phyloP scores from a whole-genome alignment of 1,284 basidiomycete genomes.

The Ceratobasidium sp. region DNA sequence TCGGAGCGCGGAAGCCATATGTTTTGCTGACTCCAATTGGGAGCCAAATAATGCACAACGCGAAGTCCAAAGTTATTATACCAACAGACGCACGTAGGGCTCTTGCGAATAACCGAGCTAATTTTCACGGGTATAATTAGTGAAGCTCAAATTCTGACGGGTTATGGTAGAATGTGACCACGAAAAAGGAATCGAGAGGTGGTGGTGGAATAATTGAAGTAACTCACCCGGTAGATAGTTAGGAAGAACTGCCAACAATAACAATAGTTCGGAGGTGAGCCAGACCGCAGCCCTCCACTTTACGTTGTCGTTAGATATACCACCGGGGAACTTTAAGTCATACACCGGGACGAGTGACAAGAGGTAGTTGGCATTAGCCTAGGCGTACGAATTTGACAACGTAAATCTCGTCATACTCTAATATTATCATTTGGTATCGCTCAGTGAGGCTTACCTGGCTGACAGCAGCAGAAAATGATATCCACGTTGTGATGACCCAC shows the following conservation, averaged over 20 bases:
- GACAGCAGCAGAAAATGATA: conserved; percentile 55
- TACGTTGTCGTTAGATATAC: conserved; percentile 53
- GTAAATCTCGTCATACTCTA: no score
- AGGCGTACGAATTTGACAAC: background rate
- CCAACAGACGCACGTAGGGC: conserved; percentile 56
- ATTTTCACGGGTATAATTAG: background rate
- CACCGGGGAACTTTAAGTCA: conserved; percentile 55
- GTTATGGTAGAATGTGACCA: background rate
- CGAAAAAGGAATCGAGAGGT: background rate
- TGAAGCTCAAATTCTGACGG: background rate
- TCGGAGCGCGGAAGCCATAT: conserved; percentile 54
- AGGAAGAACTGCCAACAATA: conserved; percentile 53
- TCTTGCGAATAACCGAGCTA: conserved; percentile 50
- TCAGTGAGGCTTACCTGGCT: conserved; percentile 47
- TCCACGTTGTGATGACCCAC: conserved; percentile 56
- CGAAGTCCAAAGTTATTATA: conserved; percentile 56
- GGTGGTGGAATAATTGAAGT: background rate
- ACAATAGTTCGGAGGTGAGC: conserved; percentile 53
- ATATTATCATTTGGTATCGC: background rate
- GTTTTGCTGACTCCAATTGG: conserved; percentile 56
- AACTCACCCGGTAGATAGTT: conserved; percentile 54
- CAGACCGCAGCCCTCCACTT: conserved; percentile 57
- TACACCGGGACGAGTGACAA: conserved; percentile 55
- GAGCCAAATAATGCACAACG: conserved; percentile 57
- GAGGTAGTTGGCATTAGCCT: conserved; percentile 55